These are phyloP conservation scores for Mucor circinelloides DNA, from an alignment of 371 early-diverging fungal genomes.

Conservation along the genomic window DNA sequence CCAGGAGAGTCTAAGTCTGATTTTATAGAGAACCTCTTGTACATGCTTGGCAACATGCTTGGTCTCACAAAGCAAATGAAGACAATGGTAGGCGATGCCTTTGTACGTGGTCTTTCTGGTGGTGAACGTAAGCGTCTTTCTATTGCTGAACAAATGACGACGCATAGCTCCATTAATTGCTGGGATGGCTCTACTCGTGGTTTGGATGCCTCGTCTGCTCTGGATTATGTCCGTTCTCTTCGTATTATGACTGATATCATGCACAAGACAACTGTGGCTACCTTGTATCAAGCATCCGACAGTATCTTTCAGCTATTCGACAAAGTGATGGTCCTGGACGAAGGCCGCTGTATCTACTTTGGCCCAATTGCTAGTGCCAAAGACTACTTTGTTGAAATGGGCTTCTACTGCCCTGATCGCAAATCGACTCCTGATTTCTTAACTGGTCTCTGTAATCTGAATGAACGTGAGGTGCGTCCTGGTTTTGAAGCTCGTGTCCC, in stretches of 20 bases:
- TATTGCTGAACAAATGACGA: slow-evolving; percentile 60
- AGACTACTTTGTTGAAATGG: slow-evolving; percentile 66
- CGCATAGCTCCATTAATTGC: slow-evolving; percentile 72
- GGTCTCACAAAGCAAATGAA: slow-evolving; percentile 76
- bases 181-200: slow-evolving; percentile 92
- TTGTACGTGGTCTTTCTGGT: slow-evolving; percentile 83
- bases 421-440: slow-evolving; percentile 80
- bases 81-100: slow-evolving; percentile 84
- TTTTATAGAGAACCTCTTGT: slow-evolving; percentile 51
- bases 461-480: slow-evolving; percentile 60
- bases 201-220: slow-evolving; percentile 88
- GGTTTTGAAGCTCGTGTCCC: slow-evolving; percentile 55
- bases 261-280: slow-evolving; percentile 59
- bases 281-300: slow-evolving; percentile 68
- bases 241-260: slow-evolving; percentile 68
- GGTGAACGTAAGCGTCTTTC: slow-evolving; percentile 89
- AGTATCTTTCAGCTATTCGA: slow-evolving; percentile 79
- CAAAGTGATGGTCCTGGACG: slow-evolving; percentile 71
- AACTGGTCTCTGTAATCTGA: slow-evolving; percentile 64
- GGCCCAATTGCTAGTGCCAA: slow-evolving; percentile 67
- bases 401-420: slow-evolving; percentile 69
- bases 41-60: slow-evolving; percentile 68
- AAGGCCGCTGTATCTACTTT: slow-evolving; percentile 76
- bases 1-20: slow-evolving; percentile 45
- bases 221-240: slow-evolving; percentile 74